These are phyloP conservation scores for Aspergillus aculeatus DNA, from an alignment of 2,329 filamentous ascomycete species.

Conservation along the genomic window DNA sequence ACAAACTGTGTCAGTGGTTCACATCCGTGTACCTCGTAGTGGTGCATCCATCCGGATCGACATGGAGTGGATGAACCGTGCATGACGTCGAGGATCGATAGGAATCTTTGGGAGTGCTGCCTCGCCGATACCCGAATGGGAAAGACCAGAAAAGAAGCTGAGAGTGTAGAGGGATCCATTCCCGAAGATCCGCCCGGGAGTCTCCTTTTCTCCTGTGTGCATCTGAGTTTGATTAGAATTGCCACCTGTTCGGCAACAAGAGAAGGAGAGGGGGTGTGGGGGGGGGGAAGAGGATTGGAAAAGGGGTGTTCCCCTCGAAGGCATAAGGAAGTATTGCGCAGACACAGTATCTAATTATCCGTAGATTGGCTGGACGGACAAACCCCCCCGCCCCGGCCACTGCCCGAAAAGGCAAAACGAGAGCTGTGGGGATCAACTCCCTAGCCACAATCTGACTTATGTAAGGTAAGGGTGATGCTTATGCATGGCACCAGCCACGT, in stretches of 20 bases:
- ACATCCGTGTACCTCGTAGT: background rate
- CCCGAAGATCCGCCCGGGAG: conserved; percentile 9
- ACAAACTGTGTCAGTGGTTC: background rate
- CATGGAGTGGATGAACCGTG: conserved; percentile 20
- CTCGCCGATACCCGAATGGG: conserved; percentile 7
- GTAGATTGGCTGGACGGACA: conserved; percentile 6
- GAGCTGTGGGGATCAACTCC: background rate
- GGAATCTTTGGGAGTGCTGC: conserved; percentile 3
- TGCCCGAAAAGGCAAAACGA: background rate
- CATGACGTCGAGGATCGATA: conserved; percentile 21
- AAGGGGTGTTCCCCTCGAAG: conserved; percentile 13
- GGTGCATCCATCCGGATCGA: conserved; percentile 10
- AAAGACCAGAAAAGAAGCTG: conserved; percentile 1
- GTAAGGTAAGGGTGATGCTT: background rate
- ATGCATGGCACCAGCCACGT: background rate
- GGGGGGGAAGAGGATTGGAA: conserved; percentile 2
- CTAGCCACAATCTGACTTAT: background rate
- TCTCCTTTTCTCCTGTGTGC: conserved; percentile 16
- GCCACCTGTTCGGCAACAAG: conserved; percentile 5
- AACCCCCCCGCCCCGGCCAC: background rate
- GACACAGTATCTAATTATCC: conserved; percentile 9
- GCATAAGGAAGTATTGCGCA: conserved; percentile 14
- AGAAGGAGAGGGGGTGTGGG: background rate
- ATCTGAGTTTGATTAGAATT: conserved; percentile 4
- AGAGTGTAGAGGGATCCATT: background rate